Evolutionary conservation across 2,329 filamentous ascomycete genomes (phyloP).

Genomic region (Fusarium fujikuroi): DNA sequence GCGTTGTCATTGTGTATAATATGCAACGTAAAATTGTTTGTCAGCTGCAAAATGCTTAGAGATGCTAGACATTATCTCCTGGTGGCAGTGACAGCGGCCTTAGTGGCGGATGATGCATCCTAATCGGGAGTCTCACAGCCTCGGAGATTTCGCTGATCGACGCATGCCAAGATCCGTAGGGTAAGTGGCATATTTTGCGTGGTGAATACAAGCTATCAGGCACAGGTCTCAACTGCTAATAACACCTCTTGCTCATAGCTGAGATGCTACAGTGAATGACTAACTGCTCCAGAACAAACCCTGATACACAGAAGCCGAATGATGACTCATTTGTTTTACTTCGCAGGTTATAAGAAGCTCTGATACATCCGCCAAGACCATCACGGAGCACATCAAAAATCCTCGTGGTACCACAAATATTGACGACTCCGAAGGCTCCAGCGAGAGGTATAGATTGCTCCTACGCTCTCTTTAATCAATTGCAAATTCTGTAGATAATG

Average conservation of each 20-base stretch:
- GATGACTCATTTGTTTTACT: neutral
- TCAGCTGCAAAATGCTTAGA: neutral
- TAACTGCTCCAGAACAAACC: no score
- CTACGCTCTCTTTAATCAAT: no score
- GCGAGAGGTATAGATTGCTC: no score
- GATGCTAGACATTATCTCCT: no score
- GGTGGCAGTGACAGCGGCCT: neutral
- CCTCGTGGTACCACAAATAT: no score
- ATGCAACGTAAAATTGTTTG: neutral
- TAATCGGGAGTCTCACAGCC: neutral
- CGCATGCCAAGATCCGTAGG: neutral
- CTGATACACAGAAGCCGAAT: rapidly evolving
- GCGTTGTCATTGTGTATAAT: rapidly evolving
- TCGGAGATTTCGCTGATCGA: neutral
- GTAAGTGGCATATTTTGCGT: neutral
- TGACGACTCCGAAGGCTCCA: no score
- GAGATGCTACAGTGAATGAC: neutral
- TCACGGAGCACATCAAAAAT: no score
- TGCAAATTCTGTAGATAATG: neutral
- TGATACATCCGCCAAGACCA: neutral
- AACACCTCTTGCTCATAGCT: neutral
- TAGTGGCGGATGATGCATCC: neutral
- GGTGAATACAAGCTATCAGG: neutral
- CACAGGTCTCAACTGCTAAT: neutral
- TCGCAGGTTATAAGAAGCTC: neutral